A percentile compares a stretch with the other conserved stretches of the same genome.
These are phyloP conservation scores for Phytopythium cucurbitacearum DNA, from an alignment of 352 stramenopile species.

Conservation along the genomic window DNA sequence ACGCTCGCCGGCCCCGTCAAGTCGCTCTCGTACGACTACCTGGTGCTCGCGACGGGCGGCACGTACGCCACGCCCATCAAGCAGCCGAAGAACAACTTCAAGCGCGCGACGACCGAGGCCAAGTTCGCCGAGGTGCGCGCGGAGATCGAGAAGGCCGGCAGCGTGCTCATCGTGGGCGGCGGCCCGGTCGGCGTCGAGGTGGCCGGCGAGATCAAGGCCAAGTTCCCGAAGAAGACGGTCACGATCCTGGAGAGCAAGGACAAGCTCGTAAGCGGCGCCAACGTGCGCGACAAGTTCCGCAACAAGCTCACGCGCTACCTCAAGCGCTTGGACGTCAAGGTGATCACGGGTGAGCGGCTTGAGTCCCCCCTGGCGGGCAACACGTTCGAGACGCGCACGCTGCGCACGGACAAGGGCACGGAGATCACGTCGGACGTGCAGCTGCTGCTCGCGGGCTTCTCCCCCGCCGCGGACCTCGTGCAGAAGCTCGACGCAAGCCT, in stretches of 20 bases:
- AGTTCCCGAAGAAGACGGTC: constrained; percentile 53
- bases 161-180: constrained; percentile 56
- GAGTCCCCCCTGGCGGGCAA: constrained; percentile 26
- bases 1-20: constrained; percentile 19
- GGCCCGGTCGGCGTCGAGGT: constrained; percentile 57
- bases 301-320: constrained; percentile 28
- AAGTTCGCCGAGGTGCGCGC: constrained; percentile 36
- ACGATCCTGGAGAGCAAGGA: constrained; percentile 42
- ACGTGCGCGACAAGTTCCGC: constrained; percentile 45
- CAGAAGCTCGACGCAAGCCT: constrained; percentile 25
- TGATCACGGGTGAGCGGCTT: constrained; percentile 42
- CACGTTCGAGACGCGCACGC: constrained; percentile 29
- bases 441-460: constrained; percentile 39
- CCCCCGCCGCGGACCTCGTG: constrained; percentile 30
- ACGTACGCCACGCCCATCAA: constrained; percentile 64
- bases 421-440: constrained; percentile 55
- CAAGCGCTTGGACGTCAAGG: constrained; percentile 33
- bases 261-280: constrained; percentile 27
- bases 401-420: constrained; percentile 48
- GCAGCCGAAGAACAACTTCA: constrained; percentile 27
- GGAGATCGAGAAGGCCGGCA: constrained; percentile 33
- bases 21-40: constrained; percentile 48
- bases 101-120: constrained; percentile 20
- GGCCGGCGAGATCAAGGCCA: constrained; percentile 48
- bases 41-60: constrained; percentile 55